Conservation (phyloP, 257 asterid genomes). For the Solanum tarapatanum region DNA sequence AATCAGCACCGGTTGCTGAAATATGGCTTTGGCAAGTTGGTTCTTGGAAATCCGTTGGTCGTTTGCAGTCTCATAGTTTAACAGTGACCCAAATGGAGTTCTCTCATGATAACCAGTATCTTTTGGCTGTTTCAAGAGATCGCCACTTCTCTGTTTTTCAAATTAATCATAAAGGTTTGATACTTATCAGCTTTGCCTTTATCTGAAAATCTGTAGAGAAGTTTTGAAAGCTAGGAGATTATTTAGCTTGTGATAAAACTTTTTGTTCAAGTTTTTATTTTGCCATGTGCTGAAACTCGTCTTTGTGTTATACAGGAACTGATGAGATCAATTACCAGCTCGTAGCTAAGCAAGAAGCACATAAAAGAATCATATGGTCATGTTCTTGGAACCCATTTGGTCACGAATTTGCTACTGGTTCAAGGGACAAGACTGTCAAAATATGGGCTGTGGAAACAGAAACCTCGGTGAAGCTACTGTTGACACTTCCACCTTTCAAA, state of each 20-base stretch:
- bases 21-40: conserved; percentile 97
- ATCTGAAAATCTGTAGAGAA: not conserved
- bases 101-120: conserved; percentile 62
- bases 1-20: conserved; percentile 80
- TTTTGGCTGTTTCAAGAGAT: conserved; percentile 87
- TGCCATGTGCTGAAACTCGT: not conserved
- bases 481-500: conserved; percentile 57
- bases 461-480: conserved; percentile 44
- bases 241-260: not conserved
- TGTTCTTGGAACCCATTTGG: conserved; percentile 87
- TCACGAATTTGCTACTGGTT: conserved; percentile 85
- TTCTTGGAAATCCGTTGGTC: conserved; percentile 81
- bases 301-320: conserved; percentile 24
- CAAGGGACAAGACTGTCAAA: conserved; percentile 88
- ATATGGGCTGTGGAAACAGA: conserved; percentile 55
- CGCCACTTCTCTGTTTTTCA: conserved; percentile 77
- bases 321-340: conserved; percentile 47
- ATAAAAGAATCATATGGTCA: conserved; percentile 90
- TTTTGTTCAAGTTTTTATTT: not conserved
- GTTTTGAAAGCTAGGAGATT: not conserved
- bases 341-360: conserved; percentile 68
- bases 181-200: not conserved
- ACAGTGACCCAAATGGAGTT: conserved; percentile 93
- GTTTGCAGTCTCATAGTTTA: conserved; percentile 76
- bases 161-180: conserved; percentile 48